phyloP scores from a whole-genome alignment of 768 basidiomycete genomes.

The Leccinum fibrillosum region DNA sequence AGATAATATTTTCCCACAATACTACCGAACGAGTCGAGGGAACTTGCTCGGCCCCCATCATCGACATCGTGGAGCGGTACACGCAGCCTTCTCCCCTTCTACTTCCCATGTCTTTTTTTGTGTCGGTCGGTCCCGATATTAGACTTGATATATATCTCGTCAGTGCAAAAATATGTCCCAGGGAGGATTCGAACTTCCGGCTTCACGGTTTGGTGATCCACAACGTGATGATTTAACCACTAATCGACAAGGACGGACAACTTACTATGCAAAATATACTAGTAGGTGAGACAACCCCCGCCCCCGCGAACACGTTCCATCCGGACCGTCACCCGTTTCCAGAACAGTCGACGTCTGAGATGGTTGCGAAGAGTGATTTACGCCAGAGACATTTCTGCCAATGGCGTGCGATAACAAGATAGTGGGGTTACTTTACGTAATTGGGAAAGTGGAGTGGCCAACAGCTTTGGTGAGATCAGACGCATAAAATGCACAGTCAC shows the following conservation, averaged over 20 bases:
- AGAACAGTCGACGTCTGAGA: not conserved
- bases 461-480: not conserved
- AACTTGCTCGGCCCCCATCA: not conserved
- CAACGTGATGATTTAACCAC: constrained; percentile 46
- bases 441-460: not conserved
- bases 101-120: not conserved
- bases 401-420: constrained; percentile 20
- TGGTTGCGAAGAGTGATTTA: not conserved
- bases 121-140: not conserved
- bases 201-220: constrained; percentile 36
- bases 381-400: constrained; percentile 23
- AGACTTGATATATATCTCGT: not conserved
- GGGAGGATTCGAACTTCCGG: constrained; percentile 41
- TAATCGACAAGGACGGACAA: constrained; percentile 38
- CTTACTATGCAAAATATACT: not conserved
- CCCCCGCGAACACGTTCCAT: too few species aligned
- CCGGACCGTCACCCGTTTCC: not conserved
- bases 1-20: constrained; percentile 22
- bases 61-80: not conserved
- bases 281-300: not conserved
- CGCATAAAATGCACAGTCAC: not conserved
- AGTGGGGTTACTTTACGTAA: constrained; percentile 5
- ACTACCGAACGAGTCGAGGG: not conserved
- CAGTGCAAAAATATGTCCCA: constrained; percentile 20
- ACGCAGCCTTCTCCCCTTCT: not conserved